Evolutionary conservation across 331 rosid species (phyloP), one percentile per base, ranked within the genome.

Genomic region (Quercus tomentella): DNA sequence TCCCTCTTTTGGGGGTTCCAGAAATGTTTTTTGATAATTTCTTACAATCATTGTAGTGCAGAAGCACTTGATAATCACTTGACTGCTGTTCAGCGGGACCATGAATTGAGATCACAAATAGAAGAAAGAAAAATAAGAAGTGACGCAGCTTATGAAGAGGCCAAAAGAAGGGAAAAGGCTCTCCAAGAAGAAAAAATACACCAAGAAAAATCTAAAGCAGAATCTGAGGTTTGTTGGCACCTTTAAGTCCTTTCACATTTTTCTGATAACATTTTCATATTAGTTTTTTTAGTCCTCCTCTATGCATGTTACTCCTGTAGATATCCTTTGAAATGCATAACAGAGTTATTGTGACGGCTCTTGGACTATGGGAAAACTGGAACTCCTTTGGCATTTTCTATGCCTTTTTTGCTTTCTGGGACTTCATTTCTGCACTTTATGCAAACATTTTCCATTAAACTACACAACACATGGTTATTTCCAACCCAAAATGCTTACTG

Each of bases 121-220:
- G 98, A 91, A 89, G 98, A 95, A 88, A 87, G 94, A 82, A 92
- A 90, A 88, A 90, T 92, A 81, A 89, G 93, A 88, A 88, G 49
- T 86, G 98, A 94, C 76, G 98, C 98, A 35, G 97, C 97, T 51
- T 81, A 87, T 82, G 98, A 92, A 86, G 97, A 93, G 77, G 91
- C 92, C 77, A 92, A 87, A 91, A 89, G 96, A 88, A 95, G 88
- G 89, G 91, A 86, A 76, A 89, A 85, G 83, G 94, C 96, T 80
- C 75, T 85, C 30, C 90, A 82, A 66, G 95, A 93, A 87, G 97
- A 92, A 87, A 95, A 90, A 76, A 82, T 82, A 23, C 88, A 88
- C 77, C 91, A 88, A 84, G 98, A 95, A 81, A 93, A 84, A 80
- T 92, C 94, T 82, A 94, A 85, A 89, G 92, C 86, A 55, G 97